Evolutionary conservation across 495 filamentous ascomycete species (phyloP).

Genomic region (Podospora australis): DNA sequence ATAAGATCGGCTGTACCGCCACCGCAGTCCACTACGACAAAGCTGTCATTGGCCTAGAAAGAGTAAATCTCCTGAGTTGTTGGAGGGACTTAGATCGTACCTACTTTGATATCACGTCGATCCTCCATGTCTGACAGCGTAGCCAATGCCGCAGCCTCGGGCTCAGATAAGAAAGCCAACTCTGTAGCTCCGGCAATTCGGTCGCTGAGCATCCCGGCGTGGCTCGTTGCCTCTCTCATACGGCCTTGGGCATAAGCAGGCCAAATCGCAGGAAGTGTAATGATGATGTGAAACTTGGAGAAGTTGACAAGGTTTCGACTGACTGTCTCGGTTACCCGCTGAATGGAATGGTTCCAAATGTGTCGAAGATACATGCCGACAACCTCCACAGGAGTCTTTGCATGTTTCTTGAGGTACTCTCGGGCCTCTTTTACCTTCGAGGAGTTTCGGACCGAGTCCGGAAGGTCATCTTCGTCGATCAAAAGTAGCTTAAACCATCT

Average conservation of each 20-base stretch:
- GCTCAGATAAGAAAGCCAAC: constrained; percentile 20
- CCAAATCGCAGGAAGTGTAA: constrained; percentile 29
- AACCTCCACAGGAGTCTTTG: constrained; percentile 13
- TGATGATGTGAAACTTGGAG: constrained; percentile 19
- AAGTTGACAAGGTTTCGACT: constrained; percentile 2
- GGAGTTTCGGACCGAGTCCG: constrained; percentile 4
- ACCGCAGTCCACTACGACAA: constrained; percentile 19
- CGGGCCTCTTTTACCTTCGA: constrained; percentile 8
- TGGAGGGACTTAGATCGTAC: too few species aligned
- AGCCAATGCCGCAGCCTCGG: constrained; percentile 23
- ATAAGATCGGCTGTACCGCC: constrained; percentile 23
- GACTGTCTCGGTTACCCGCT: constrained; percentile 7
- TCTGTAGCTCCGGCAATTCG: constrained; percentile 7
- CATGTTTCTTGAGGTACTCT: constrained; percentile 1
- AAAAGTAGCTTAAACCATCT: constrained; percentile 32
- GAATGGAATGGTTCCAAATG: constrained; percentile 20
- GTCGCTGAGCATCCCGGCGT: constrained; percentile 16
- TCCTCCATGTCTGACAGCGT: constrained; percentile 12
- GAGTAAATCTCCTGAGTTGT: not conserved
- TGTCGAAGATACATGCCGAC: constrained; percentile 19
- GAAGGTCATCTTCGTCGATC: constrained; percentile 20
- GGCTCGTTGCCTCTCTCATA: constrained; percentile 15
- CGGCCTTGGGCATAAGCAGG: constrained; percentile 10
- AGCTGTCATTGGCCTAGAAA: constrained; percentile 12
- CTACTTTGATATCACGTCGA: constrained; percentile 3